phyloP scores from a whole-genome alignment of 2,329 filamentous ascomycete species.

The Camptophora hylomeconis region DNA sequence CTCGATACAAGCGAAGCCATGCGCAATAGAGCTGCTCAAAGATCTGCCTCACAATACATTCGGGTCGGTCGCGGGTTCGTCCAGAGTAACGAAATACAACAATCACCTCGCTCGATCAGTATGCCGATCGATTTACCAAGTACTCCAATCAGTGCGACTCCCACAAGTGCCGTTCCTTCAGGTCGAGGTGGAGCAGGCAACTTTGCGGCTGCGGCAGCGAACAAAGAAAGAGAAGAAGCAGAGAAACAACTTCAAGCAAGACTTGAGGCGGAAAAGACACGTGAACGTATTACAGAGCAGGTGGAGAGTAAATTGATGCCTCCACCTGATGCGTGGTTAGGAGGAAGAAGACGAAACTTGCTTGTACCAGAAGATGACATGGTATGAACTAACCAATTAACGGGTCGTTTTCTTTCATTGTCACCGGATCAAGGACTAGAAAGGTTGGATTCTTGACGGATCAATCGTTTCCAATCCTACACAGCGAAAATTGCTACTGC shows the following conservation, averaged over 20 bases:
- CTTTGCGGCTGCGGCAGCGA: conserved; percentile 22
- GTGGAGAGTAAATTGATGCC: conserved; percentile 13
- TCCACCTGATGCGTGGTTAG: conserved; percentile 13
- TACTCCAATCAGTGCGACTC: conserved; percentile 24
- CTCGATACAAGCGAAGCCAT: conserved; percentile 12
- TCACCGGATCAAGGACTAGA: no score
- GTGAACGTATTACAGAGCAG: conserved; percentile 12
- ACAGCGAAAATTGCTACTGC: no score
- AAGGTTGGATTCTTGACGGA: no score
- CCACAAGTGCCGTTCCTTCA: conserved; percentile 17
- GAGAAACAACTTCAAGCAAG: conserved; percentile 9
- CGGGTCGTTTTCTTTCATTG: no score
- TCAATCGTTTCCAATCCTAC: no score
- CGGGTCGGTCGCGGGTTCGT: conserved; percentile 11
- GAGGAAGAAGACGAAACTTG: conserved; percentile 9
- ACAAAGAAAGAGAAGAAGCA: conserved; percentile 6
- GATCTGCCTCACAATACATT: conserved; percentile 10
- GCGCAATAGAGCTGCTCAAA: conserved; percentile 4
- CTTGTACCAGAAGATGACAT: conserved; percentile 4
- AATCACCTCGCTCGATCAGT: conserved; percentile 19
- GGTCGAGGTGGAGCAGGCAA: conserved; percentile 54
- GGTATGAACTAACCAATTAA: no score
- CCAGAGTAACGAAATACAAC: conserved; percentile 10
- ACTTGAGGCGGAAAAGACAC: conserved; percentile 10
- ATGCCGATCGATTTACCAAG: conserved; percentile 15